Evolutionary conservation across 2,329 filamentous ascomycete genomes (phyloP).

Genomic region (Camptophora hylomeconis): DNA sequence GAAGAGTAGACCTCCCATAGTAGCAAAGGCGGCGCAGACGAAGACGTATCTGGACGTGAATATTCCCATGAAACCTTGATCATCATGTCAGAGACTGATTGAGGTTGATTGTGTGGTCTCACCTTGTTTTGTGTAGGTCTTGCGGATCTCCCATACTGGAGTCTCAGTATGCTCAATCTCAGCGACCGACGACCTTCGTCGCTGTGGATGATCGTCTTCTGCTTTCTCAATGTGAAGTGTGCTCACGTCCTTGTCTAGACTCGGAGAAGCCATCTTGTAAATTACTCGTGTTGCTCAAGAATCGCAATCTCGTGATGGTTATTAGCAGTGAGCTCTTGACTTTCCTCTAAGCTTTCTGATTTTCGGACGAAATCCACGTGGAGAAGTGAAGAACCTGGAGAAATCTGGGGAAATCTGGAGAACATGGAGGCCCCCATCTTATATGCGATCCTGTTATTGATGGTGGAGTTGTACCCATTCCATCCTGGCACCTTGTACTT

Average conservation of each 20-base stretch:
- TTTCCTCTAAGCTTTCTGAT: too few relatives aligned
- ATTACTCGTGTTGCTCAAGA: too few relatives aligned
- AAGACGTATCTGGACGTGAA: conserved; percentile 37
- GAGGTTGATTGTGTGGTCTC: neutral
- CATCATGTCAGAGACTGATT: neutral
- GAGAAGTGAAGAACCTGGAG: too few relatives aligned
- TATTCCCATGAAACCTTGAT: conserved; percentile 32
- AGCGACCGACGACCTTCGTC: conserved; percentile 1
- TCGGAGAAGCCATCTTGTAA: too few relatives aligned
- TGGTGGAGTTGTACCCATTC: too few relatives aligned
- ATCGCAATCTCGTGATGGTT: too few relatives aligned
- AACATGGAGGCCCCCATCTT: too few relatives aligned
- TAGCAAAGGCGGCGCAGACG: conserved; percentile 38
- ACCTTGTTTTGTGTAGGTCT: conserved; percentile 2
- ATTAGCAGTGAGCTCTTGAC: too few relatives aligned
- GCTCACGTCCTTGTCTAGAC: neutral
- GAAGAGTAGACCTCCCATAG: conserved; percentile 37
- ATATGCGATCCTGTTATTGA: too few relatives aligned
- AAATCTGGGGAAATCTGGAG: too few relatives aligned
- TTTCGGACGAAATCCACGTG: too few relatives aligned
- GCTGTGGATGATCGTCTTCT: neutral
- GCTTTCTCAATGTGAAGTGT: neutral
- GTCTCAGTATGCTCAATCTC: neutral
- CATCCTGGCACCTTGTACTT: too few relatives aligned
- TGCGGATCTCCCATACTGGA: conserved; percentile 1